Base-by-base conservation (phyloP, 164 flowering plant species). In the Pachysandra terminalis region DNA sequence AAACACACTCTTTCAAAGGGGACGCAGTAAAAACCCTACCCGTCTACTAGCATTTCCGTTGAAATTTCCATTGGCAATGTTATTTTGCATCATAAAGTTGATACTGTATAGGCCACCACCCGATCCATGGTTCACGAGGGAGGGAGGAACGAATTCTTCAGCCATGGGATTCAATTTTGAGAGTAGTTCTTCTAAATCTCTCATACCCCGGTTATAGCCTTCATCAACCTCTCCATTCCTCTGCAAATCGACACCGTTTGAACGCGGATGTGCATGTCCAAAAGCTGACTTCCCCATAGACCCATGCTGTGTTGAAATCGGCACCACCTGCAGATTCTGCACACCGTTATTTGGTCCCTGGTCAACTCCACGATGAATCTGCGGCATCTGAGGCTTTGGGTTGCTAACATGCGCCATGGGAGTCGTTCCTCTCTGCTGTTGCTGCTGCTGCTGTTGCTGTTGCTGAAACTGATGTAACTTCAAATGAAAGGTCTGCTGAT, bases 111-210 rank as follows among this genome's bases (percentile, higher is more conserved):
- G 66, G n/a, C 77, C 72, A 61, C 74, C 77, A 49, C 56, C 66
- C 14, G 69, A 65, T 64, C 77, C 75, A 53, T 62, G 61, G 63
- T 59, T 68, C 67, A 67, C 67, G 24, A 82, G 81, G 1, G 96
- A 90, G 5, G 88, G 87, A 16, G 98, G 98, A 40, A 93, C 90
- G 70, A 93, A 93, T 68, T 90, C 98, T 69, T 84, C 81, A 48
- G 98, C 98, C 93, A 89, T 81, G 19, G 98, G 98, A 64, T 93
- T 93, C 63, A 93, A 73, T 77, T 93, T 93, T 1, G 96, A 93
- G 54, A 90, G 83, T 22, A 90, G 82, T 68, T 93, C 95, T 75
- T 83, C 87, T 79, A 90, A 77, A 68, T 90, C 96, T 77, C 93
- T 85, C 83, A 89, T 86, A 24, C 87, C 93, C 69, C 75, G 70